These are phyloP conservation scores for Colletotrichum sp. DNA, from an alignment of 2,329 filamentous ascomycete genomes.

Conservation along the genomic window DNA sequence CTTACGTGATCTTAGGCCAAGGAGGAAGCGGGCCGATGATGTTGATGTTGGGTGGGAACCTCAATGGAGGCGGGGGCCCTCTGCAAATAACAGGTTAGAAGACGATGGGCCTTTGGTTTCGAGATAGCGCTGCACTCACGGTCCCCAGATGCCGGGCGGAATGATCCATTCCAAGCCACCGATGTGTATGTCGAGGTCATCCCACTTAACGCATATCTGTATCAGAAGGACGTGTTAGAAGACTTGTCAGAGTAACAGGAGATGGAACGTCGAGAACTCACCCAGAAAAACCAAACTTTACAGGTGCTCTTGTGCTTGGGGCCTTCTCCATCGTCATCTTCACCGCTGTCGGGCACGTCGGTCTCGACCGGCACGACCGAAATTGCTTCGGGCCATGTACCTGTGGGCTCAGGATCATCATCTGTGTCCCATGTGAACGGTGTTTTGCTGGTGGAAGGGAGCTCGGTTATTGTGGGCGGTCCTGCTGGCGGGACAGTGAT, in stretches of 20 bases:
- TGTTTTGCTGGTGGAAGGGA: not conserved
- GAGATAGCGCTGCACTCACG: not conserved
- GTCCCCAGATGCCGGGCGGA: not conserved
- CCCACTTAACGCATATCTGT: not conserved
- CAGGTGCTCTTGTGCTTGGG: not conserved
- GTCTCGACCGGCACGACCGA: not conserved
- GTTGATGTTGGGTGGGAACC: not conserved
- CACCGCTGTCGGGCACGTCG: not conserved
- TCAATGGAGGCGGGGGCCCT: not conserved
- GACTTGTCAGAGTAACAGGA: not conserved
- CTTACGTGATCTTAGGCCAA: constrained; percentile 3
- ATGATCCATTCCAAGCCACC: not conserved
- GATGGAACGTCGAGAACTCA: not conserved
- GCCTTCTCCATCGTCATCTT: not conserved
- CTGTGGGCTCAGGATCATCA: not conserved
- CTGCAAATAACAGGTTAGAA: not conserved
- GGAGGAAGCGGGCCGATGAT: not conserved
- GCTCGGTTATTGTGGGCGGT: not conserved
- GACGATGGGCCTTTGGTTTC: not conserved
- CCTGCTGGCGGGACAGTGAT: not conserved
- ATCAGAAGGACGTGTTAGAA: not conserved
- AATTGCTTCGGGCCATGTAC: not conserved
- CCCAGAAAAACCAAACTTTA: not conserved
- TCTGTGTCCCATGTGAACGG: not conserved
- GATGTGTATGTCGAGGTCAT: not conserved